Conservation (phyloP, 192 early-diverging fungal species). For the Spinellus fusiger region DNA sequence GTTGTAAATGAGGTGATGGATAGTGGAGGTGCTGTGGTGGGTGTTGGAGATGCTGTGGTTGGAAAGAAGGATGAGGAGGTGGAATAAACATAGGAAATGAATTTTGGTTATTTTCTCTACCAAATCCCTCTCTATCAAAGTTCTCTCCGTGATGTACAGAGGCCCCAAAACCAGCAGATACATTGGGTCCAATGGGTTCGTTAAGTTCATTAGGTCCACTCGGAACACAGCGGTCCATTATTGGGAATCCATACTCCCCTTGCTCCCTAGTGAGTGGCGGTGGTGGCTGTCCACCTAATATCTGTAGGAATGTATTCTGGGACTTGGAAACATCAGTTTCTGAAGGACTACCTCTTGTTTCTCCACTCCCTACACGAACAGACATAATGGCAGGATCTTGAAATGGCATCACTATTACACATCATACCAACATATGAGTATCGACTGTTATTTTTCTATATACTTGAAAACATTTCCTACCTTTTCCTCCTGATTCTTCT, state of each 20-base stretch:
- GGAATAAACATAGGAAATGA: neutral
- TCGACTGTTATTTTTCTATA: constrained; percentile 2
- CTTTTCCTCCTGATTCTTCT: neutral
- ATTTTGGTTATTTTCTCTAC: neutral
- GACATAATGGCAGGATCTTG: constrained; percentile 62
- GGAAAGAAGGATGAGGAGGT: constrained; percentile 6
- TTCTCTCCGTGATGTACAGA: neutral
- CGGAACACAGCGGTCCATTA: neutral
- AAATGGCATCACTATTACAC: constrained; percentile 32
- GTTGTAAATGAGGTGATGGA: constrained; percentile 12
- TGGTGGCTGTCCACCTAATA: neutral
- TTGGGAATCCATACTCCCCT: neutral
- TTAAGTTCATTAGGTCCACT: neutral
- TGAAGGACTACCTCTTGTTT: neutral
- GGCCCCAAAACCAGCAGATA: neutral
- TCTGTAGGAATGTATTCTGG: constrained; percentile 11
- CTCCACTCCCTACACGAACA: constrained; percentile 16
- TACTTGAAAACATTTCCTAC: too few species aligned
- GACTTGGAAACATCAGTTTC: neutral
- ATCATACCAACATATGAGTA: constrained; percentile 6
- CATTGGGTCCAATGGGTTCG: too few species aligned
- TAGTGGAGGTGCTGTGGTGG: neutral
- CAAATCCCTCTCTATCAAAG: too few species aligned
- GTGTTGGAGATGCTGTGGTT: neutral
- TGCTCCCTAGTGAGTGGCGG: neutral